Evolutionary conservation across 2,329 filamentous ascomycete genomes (phyloP), one percentile per base, ranked within the genome.

Genomic region (Diaporthe eres): DNA sequence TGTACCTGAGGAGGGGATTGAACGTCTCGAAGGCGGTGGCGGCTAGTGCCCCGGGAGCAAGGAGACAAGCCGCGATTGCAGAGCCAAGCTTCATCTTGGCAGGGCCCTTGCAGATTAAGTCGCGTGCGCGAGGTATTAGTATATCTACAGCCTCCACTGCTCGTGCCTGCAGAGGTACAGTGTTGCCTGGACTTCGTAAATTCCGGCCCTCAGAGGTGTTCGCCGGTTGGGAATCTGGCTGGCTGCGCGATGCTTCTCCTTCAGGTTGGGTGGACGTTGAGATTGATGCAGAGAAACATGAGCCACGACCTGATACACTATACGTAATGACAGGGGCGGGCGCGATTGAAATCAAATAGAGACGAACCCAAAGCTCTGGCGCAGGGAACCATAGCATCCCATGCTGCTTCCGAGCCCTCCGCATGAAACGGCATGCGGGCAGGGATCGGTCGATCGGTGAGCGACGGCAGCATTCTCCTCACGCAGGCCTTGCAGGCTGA

Each of bases 1-100:
- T 71, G 58, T 74, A 71, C 44, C 67, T 47, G 6, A 76, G 57
- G n/a, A 74, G 53, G 3, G 75, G 72, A 12, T 74, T 76, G 58
- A 74, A 76, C 2, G 57, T 68, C 53, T 74, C 72, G 31, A 53
- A 71, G 15, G 22, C 37, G 6, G 72, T 74, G 4, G 60, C 67
- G 34, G 72, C 72, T 39, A 67, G 67, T 22, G 51, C 72, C 49
- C 51, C 31, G 17, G 65, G 47, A 12, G 51, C 3, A 4, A 76
- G 31, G 19, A 74, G 31, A 51, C 51, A 74, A 47, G 65, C 49
- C 57, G 67, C 25, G 39, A 74, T 49, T 22, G 34, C 28, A 55
- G 39, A 25, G 7, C 17, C 31, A n/a, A 63, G 37, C 49, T 67
- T 76, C 72, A 74, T 76, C 28, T 47, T 67, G 71, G 65, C 65